Conservation (phyloP, 1,139 yeast species). For the Geotrichum restrictum region DNA sequence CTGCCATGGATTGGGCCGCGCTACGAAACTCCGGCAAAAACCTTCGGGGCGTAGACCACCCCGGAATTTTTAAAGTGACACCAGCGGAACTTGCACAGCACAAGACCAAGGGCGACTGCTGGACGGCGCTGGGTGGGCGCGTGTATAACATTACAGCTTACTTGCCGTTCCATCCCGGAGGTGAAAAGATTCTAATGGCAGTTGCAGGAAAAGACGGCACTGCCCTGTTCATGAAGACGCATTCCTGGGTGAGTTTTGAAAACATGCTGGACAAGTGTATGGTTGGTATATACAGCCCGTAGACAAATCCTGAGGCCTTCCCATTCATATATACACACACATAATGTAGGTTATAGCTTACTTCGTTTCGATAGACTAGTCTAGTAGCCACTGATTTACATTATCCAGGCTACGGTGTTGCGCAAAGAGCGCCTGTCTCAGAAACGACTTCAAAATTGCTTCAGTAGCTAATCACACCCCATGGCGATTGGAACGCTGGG, state of each 20-base stretch:
- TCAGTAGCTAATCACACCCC: too few species aligned
- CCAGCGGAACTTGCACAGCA: constrained; percentile 61
- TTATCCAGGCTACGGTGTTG: too few species aligned
- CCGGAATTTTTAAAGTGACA: constrained; percentile 48
- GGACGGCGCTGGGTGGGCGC: constrained; percentile 79
- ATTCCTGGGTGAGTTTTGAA: constrained; percentile 84
- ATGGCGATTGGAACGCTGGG: too few species aligned
- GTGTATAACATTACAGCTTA: constrained; percentile 85
- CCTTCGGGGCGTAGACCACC: constrained; percentile 36
- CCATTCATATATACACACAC: too few species aligned
- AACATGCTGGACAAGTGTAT: constrained; percentile 72
- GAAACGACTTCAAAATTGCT: too few species aligned
- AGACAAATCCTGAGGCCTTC: too few species aligned
- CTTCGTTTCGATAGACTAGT: too few species aligned
- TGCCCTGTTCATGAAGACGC: constrained; percentile 69
- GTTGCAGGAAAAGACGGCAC: constrained; percentile 89
- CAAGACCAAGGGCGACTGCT: constrained; percentile 59
- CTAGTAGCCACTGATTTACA: too few species aligned
- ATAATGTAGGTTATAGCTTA: too few species aligned
- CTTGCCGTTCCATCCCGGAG: constrained; percentile 89
- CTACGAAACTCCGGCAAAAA: constrained; percentile 47
- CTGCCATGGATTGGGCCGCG: constrained; percentile 83
- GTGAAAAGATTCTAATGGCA: constrained; percentile 68
- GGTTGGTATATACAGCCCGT: constrained; percentile 52
- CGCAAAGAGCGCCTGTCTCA: too few species aligned